phyloP scores from a whole-genome alignment of 1,139 yeast genomes.

The Protomyces arabidopsidicola region DNA sequence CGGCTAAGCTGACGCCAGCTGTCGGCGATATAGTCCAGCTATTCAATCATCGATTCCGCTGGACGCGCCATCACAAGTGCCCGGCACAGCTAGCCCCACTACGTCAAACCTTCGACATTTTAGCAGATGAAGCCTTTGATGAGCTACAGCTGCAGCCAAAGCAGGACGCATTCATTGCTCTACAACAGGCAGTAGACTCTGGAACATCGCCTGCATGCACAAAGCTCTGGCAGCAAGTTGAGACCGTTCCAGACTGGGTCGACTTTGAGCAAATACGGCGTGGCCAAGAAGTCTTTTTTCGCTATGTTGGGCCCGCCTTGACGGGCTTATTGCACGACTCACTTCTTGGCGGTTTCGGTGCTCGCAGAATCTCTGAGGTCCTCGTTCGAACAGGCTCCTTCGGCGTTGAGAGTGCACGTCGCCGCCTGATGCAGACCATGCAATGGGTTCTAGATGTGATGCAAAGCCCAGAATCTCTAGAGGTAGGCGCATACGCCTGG shows the following conservation, averaged over 20 bases:
- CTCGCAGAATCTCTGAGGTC: constrained; percentile 20
- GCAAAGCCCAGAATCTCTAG: constrained; percentile 17
- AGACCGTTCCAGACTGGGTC: constrained; percentile 26
- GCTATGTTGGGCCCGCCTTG: constrained; percentile 23
- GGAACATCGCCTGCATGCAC: constrained; percentile 1
- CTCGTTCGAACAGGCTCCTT: constrained; percentile 25
- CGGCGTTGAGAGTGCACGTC: constrained; percentile 22
- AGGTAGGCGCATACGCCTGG: constrained; percentile 22
- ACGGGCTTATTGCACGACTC: constrained; percentile 19
- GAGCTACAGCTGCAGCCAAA: constrained; percentile 14
- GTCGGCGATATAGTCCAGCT: constrained; percentile 17
- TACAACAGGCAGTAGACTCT: constrained; percentile 4
- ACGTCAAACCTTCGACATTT: constrained; percentile 3
- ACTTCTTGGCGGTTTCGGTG: constrained; percentile 25
- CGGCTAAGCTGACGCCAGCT: neutral
- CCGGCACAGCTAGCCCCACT: constrained; percentile 17
- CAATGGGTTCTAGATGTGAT: constrained; percentile 23
- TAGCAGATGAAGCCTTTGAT: constrained; percentile 12
- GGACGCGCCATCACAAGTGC: constrained; percentile 8
- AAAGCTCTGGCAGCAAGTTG: constrained; percentile 4
- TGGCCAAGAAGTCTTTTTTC: constrained; percentile 26
- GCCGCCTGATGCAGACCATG: constrained; percentile 23
- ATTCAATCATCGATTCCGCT: constrained; percentile 6
- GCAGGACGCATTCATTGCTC: constrained; percentile 9
- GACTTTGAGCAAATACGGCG: constrained; percentile 25